Conservation (phyloP, 441 rosid genomes). For the Biscutella auriculata region DNA sequence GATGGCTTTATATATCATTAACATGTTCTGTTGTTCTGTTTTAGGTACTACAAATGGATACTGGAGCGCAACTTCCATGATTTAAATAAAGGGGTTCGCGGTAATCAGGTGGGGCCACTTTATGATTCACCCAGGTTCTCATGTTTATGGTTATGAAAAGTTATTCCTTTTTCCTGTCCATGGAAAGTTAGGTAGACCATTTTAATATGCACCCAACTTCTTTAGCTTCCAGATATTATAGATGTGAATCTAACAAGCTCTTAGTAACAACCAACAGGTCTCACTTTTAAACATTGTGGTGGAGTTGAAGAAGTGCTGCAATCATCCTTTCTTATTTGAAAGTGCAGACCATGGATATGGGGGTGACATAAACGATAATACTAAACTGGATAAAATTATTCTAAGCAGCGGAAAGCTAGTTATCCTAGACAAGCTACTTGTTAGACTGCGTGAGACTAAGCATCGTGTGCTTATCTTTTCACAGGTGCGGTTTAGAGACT, state of each 20-base stretch:
- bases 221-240: constrained; percentile 4
- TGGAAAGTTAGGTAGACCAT: neutral
- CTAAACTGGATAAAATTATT: constrained; percentile 85
- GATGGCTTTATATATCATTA: neutral
- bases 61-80: constrained; percentile 98
- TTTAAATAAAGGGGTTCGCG: constrained; percentile 98
- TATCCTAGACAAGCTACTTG: constrained; percentile 92
- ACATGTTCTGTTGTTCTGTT: constrained; percentile 2
- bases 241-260: constrained; percentile 13
- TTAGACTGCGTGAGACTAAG: constrained; percentile 85
- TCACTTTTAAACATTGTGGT: constrained; percentile 97
- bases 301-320: constrained; percentile 99
- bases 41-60: constrained; percentile 98
- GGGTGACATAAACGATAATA: constrained; percentile 58
- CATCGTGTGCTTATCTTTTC: constrained; percentile 97
- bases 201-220: neutral
- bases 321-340: constrained; percentile 98
- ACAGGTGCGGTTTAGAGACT: constrained; percentile 52
- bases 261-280: constrained; percentile 45
- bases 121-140: constrained; percentile 8
- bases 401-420: constrained; percentile 97
- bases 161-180: constrained; percentile 1
- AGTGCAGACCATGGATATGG: constrained; percentile 99
- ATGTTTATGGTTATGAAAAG: constrained; percentile 11
- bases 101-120: constrained; percentile 70